phyloP scores from a whole-genome alignment of 305 asterid species.

The Caryopteris hybrid region DNA sequence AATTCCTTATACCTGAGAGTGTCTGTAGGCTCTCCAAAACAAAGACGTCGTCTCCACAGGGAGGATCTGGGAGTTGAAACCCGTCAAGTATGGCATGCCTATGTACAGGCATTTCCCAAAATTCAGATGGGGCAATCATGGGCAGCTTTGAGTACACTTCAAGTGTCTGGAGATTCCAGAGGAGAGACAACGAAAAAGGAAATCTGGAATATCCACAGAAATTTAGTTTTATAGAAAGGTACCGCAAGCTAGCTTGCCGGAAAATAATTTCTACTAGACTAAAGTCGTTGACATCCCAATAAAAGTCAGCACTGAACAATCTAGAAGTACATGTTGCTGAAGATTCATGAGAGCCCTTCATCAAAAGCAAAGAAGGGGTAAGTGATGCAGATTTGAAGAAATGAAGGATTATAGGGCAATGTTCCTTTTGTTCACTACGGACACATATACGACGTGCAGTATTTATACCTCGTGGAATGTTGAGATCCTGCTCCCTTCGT shows the following conservation, averaged over 20 bases:
- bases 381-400: not conserved
- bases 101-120: constrained; percentile 9
- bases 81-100: not conserved
- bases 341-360: not conserved
- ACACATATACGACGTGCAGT: not conserved
- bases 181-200: not conserved
- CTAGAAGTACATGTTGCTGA: not conserved
- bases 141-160: not conserved
- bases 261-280: not conserved
- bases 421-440: not conserved
- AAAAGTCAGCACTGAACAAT: too few species aligned
- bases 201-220: not conserved
- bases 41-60: not conserved
- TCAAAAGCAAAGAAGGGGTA: not conserved
- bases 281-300: not conserved
- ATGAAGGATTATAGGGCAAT: not conserved
- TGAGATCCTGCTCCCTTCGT: not conserved
- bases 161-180: not conserved
- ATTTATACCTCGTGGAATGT: not conserved
- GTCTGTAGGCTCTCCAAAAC: not conserved
- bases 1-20: not conserved
- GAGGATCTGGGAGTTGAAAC: not conserved
- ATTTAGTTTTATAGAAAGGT: not conserved
- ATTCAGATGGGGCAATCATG: not conserved
- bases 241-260: not conserved